phyloP scores from a whole-genome alignment of 768 basidiomycete genomes.

The Glaciozyma antarctica region DNA sequence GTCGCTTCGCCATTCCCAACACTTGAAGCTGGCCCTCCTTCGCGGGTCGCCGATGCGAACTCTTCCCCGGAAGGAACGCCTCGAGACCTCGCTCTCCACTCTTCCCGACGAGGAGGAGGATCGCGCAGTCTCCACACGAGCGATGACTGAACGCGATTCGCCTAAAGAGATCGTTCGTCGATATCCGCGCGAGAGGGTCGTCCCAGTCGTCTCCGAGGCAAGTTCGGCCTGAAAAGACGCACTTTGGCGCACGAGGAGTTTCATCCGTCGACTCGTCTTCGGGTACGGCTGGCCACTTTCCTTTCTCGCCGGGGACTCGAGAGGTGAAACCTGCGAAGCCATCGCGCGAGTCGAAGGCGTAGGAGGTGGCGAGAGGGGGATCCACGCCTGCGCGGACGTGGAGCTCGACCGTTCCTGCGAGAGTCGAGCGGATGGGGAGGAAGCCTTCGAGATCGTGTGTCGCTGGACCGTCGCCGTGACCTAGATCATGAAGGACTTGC shows the following conservation, averaged over 20 bases:
- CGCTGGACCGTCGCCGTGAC: neutral
- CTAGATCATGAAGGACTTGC: slow-evolving; percentile 10
- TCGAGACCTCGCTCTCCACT: slow-evolving; percentile 40
- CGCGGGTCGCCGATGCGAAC: neutral
- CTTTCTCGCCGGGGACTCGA: neutral
- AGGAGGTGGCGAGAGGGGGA: neutral
- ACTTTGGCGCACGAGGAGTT: too few relatives aligned
- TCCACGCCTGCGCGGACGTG: slow-evolving; percentile 7
- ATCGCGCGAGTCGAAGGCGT: slow-evolving; percentile 35
- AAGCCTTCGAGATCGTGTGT: too few relatives aligned
- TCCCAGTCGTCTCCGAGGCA: slow-evolving; percentile 33
- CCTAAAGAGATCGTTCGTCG: slow-evolving; percentile 38
- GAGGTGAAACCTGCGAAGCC: slow-evolving; percentile 37
- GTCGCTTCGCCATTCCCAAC: neutral
- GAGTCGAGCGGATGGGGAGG: slow-evolving; percentile 6
- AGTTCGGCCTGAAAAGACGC: too few relatives aligned
- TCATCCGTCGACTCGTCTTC: too few relatives aligned
- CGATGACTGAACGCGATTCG: slow-evolving; percentile 39
- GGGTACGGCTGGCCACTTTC: too few relatives aligned
- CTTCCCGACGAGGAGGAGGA: slow-evolving; percentile 37
- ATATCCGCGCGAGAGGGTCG: neutral
- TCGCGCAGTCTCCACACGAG: slow-evolving; percentile 42
- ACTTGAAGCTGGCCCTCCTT: neutral
- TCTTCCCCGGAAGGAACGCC: slow-evolving; percentile 39
- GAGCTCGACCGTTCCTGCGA: neutral